Evolutionary conservation across 1,284 basidiomycete species (phyloP).

Genomic region (Cystobasidium slooffiae): DNA sequence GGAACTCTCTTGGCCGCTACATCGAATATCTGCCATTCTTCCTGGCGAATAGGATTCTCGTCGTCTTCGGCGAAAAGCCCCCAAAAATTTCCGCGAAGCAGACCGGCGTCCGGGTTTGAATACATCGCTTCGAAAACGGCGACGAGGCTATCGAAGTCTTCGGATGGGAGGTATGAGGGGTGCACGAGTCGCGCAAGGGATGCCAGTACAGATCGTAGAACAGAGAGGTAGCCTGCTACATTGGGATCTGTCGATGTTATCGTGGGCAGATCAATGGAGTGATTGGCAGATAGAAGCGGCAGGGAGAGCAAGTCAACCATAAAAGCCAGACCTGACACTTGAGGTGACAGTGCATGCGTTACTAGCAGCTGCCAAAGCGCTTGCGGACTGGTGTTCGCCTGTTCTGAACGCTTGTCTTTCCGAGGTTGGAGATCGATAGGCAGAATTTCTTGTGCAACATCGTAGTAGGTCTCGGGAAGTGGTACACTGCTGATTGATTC

Average conservation of each 20-base stretch:
- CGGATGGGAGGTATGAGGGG: constrained; percentile 71
- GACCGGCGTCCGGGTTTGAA: constrained; percentile 71
- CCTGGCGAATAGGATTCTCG: constrained; percentile 52
- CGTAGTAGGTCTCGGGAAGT: constrained; percentile 47
- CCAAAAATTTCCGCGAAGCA: constrained; percentile 70
- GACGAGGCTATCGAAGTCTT: constrained; percentile 74
- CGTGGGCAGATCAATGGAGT: constrained; percentile 45
- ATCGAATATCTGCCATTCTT: constrained; percentile 75
- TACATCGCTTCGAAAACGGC: constrained; percentile 80
- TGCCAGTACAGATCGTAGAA: constrained; percentile 70
- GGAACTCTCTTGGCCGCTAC: constrained; percentile 79
- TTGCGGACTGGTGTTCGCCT: constrained; percentile 49
- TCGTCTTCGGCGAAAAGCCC: constrained; percentile 53
- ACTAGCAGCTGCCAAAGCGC: constrained; percentile 57
- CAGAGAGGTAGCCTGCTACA: constrained; percentile 76
- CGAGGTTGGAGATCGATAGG: constrained; percentile 45
- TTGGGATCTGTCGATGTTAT: constrained; percentile 61
- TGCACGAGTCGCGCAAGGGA: constrained; percentile 67
- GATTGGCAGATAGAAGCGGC: constrained; percentile 52
- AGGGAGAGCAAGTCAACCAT: constrained; percentile 54
- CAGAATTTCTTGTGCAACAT: constrained; percentile 46
- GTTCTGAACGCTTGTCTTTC: constrained; percentile 40
- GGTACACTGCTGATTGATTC: constrained; percentile 52
- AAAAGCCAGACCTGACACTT: constrained; percentile 53
- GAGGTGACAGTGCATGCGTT: constrained; percentile 55